phyloP scores from a whole-genome alignment of 805 yeast genomes.

The Scheffersomyces coipomensis region DNA sequence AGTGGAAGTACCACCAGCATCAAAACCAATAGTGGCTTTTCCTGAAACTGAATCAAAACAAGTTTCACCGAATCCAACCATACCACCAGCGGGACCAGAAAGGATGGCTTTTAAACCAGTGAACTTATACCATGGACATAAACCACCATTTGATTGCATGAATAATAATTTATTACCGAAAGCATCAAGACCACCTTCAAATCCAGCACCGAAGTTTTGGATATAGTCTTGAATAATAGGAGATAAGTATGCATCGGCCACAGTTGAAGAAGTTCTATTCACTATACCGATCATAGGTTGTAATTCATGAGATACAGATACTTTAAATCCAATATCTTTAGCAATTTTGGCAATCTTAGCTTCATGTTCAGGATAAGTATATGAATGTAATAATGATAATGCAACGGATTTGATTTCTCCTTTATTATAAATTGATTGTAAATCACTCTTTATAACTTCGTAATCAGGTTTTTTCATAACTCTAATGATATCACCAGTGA shows the following conservation, averaged over 20 bases:
- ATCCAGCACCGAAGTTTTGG: slow-evolving; percentile 37
- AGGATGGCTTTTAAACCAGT: slow-evolving; percentile 86
- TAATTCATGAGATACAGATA: slow-evolving; percentile 38
- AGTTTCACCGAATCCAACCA: slow-evolving; percentile 87
- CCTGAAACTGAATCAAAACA: slow-evolving; percentile 47
- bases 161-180: slow-evolving; percentile 64
- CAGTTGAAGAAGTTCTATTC: slow-evolving; percentile 39
- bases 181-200: slow-evolving; percentile 37
- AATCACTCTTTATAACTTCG: slow-evolving; percentile 16
- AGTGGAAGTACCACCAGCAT: slow-evolving; percentile 48
- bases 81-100: slow-evolving; percentile 98
- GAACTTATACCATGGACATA: slow-evolving; percentile 78
- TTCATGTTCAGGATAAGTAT: slow-evolving; percentile 41
- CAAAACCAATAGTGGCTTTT: slow-evolving; percentile 37
- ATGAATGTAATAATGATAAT: slow-evolving; percentile 39
- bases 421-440: slow-evolving; percentile 20
- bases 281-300: slow-evolving; percentile 47
- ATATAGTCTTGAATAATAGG: slow-evolving; percentile 37
- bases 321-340: slow-evolving; percentile 33
- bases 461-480: slow-evolving; percentile 31
- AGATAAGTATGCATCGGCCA: slow-evolving; percentile 43
- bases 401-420: slow-evolving; percentile 30
- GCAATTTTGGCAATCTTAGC: slow-evolving; percentile 31
- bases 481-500: slow-evolving; percentile 32
- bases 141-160: slow-evolving; percentile 97